Conservation (phyloP, 2,329 filamentous ascomycete species). For the Tolypocladium tundrense region DNA sequence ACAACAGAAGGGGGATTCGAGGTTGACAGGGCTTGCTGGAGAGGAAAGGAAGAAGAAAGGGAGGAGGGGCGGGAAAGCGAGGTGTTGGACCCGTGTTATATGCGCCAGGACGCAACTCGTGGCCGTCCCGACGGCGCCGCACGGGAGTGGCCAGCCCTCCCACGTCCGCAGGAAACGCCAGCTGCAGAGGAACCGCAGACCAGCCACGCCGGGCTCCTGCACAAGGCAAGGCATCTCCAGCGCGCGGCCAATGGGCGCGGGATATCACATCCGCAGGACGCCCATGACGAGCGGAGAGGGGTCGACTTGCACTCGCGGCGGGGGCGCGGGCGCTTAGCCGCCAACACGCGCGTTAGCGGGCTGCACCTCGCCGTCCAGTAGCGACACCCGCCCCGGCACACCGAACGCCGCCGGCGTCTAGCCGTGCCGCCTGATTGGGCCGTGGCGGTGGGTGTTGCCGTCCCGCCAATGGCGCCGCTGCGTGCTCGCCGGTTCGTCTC, state of each 20-base stretch:
- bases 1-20: slow-evolving; percentile 41
- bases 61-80: slow-evolving; percentile 13
- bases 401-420: slow-evolving; percentile 11
- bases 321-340: neutral
- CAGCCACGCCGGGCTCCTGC: neutral
- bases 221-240: neutral
- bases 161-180: neutral
- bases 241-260: neutral
- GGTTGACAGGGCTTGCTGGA: slow-evolving; percentile 55
- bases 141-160: neutral
- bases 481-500: neutral
- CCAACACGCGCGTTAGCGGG: neutral
- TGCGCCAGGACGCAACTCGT: neutral
- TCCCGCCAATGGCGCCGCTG: neutral
- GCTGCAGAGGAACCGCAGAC: neutral
- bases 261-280: neutral
- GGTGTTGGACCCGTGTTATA: slow-evolving; percentile 11
- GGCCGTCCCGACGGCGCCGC: neutral
- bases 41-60: slow-evolving; percentile 37
- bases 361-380: slow-evolving; percentile 1
- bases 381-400: neutral
- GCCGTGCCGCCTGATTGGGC: slow-evolving; percentile 10
- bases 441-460: neutral
- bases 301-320: neutral
- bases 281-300: neutral